A percentile compares a stretch with the other conserved stretches of the same genome.
phyloP scores from a whole-genome alignment of 768 basidiomycete genomes.

The Suillus decipiens region DNA sequence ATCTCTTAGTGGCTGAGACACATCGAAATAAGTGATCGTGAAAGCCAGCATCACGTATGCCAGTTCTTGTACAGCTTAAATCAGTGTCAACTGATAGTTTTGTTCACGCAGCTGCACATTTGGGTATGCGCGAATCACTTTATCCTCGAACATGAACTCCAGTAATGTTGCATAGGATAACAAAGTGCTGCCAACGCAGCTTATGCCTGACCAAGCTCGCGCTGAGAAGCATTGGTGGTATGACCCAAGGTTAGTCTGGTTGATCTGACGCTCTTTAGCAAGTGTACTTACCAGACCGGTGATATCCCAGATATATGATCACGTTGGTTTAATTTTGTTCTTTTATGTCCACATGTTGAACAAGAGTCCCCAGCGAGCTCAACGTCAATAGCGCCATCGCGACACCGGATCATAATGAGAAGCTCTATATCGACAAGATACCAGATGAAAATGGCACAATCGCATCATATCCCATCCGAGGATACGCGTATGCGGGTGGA shows the following conservation, averaged over 20 bases:
- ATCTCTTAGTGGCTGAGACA: conserved; percentile 51
- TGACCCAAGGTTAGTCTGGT: conserved; percentile 40
- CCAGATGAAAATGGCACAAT: conserved; percentile 14
- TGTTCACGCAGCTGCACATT: conserved; percentile 33
- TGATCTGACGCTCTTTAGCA: neutral
- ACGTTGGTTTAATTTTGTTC: conserved; percentile 26
- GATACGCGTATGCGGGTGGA: conserved; percentile 66
- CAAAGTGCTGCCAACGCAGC: conserved; percentile 56
- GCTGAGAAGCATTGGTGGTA: conserved; percentile 57
- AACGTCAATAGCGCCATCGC: conserved; percentile 63
- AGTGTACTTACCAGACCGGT: conserved; percentile 2
- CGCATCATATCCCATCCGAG: conserved; percentile 42
- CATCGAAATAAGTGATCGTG: conserved; percentile 51
- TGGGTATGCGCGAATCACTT: conserved; percentile 25
- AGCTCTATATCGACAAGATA: conserved; percentile 23
- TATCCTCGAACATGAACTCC: neutral
- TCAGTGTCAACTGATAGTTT: conserved; percentile 6
- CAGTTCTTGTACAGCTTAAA: conserved; percentile 17
- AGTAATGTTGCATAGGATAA: conserved; percentile 42
- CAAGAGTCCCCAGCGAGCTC: conserved; percentile 50
- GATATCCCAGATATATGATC: conserved; percentile 32
- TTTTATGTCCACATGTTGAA: conserved; percentile 14
- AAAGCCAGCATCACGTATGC: conserved; percentile 54
- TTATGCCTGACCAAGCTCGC: conserved; percentile 53
- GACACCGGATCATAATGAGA: conserved; percentile 55